These are phyloP conservation scores for Pseudozyma hubeiensis DNA, from an alignment of 1,284 basidiomycete genomes.

Conservation along the genomic window DNA sequence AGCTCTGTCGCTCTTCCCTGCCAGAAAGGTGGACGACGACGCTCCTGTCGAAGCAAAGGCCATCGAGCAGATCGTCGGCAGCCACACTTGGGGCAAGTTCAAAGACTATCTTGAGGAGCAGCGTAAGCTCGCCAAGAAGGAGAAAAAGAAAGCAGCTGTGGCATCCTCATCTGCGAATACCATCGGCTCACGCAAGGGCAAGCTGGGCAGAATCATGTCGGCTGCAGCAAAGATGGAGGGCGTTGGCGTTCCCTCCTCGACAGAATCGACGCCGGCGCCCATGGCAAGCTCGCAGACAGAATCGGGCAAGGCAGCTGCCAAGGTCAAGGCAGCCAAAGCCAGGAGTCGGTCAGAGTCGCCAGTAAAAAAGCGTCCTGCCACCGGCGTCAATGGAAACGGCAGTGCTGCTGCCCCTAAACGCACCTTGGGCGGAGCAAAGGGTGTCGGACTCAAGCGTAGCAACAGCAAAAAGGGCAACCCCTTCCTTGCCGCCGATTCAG, in stretches of 20 bases:
- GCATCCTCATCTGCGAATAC: conserved; percentile 9
- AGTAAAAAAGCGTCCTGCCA: conserved; percentile 24
- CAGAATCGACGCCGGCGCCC: conserved; percentile 9
- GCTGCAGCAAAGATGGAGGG: conserved; percentile 45
- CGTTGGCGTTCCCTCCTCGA: conserved; percentile 7
- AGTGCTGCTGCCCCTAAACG: not conserved
- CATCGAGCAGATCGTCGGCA: conserved; percentile 36
- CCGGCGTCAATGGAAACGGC: not conserved
- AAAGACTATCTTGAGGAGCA: conserved; percentile 42
- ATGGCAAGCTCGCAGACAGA: conserved; percentile 9
- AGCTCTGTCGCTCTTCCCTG: conserved; percentile 57
- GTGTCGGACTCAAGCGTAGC: conserved; percentile 26
- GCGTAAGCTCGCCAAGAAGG: conserved; percentile 39
- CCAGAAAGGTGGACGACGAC: conserved; percentile 20
- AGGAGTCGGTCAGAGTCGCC: conserved; percentile 40
- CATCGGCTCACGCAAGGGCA: conserved; percentile 28
- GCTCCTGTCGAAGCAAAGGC: conserved; percentile 12
- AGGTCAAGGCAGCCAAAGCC: conserved; percentile 18
- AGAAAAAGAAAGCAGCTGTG: conserved; percentile 27
- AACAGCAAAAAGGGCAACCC: conserved; percentile 37
- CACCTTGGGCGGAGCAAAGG: not conserved
- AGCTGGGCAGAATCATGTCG: conserved; percentile 29
- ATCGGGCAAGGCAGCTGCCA: conserved; percentile 12
- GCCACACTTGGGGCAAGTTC: conserved; percentile 38
- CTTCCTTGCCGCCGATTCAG: conserved; percentile 13